Conservation (phyloP, 1,139 yeast genomes). For the Lodderomyces oxycetoniae region DNA sequence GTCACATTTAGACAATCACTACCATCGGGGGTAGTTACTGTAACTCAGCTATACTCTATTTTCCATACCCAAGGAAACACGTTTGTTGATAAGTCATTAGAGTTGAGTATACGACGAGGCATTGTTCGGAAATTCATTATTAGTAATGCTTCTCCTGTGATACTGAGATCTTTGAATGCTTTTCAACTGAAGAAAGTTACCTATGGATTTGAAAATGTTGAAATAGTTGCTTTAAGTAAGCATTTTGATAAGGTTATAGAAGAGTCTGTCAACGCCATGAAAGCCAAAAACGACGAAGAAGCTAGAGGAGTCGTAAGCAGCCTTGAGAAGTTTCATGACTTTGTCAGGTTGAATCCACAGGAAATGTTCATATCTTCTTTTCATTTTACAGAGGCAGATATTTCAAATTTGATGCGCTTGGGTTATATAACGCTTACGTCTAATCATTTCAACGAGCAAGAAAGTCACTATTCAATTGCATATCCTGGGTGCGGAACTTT, state of each 20-base stretch:
- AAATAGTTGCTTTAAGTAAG: constrained; percentile 29
- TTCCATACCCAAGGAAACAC: constrained; percentile 38
- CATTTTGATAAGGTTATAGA: constrained; percentile 21
- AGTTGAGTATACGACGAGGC: constrained; percentile 32
- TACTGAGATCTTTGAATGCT: constrained; percentile 33
- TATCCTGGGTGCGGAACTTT: constrained; percentile 61
- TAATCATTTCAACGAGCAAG: constrained; percentile 46
- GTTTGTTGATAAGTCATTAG: constrained; percentile 40
- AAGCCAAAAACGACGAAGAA: constrained; percentile 4
- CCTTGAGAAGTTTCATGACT: constrained; percentile 21
- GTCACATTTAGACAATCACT: constrained; percentile 31
- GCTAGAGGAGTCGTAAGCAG: constrained; percentile 2
- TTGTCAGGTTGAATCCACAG: constrained; percentile 25
- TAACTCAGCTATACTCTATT: constrained; percentile 40
- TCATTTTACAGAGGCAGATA: constrained; percentile 24
- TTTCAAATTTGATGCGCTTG: constrained; percentile 35
- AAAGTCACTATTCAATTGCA: constrained; percentile 45
- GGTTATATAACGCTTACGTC: constrained; percentile 56
- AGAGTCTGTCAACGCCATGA: constrained; percentile 7
- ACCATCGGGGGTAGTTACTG: constrained; percentile 34
- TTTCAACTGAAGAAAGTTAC: constrained; percentile 34
- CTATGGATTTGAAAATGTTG: constrained; percentile 45
- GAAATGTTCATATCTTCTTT: constrained; percentile 27
- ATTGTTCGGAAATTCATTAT: constrained; percentile 35
- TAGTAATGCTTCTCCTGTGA: constrained; percentile 44